phyloP scores from a whole-genome alignment of 2,329 filamentous ascomycete genomes.

The Arthroderma uncinatum region DNA sequence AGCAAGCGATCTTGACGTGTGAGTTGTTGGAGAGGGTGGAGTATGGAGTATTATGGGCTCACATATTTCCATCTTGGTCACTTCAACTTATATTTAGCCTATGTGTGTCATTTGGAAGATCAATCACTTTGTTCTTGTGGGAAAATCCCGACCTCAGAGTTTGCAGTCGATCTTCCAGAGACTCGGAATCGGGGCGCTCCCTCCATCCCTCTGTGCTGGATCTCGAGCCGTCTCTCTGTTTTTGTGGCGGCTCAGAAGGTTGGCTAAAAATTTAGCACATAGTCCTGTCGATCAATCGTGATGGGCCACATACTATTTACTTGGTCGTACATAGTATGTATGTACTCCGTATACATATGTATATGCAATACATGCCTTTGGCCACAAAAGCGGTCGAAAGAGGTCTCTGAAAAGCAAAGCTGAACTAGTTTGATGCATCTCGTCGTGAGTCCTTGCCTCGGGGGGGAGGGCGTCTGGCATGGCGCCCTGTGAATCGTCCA shows the following conservation, averaged over 20 bases:
- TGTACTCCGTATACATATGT: neutral
- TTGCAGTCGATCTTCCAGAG: conserved; percentile 4
- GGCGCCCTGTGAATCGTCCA: neutral
- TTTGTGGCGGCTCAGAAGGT: neutral
- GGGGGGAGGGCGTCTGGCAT: neutral
- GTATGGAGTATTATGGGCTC: neutral
- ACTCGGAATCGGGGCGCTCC: neutral
- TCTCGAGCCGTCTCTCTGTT: neutral
- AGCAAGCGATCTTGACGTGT: neutral
- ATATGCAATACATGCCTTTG: neutral
- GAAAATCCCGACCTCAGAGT: neutral
- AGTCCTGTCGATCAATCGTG: neutral
- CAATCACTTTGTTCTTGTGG: neutral
- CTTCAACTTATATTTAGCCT: too few relatives aligned
- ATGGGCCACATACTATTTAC: conserved; percentile 4
- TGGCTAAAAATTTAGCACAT: conserved; percentile 1
- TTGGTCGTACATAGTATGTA: conserved; percentile 1
- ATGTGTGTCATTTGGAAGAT: neutral
- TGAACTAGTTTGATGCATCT: neutral
- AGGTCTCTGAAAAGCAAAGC: neutral
- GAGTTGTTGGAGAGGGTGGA: neutral
- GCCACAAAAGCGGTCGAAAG: neutral
- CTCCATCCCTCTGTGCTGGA: neutral
- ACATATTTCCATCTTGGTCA: neutral
- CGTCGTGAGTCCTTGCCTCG: neutral